Conservation (phyloP, 139 green algal species). For the Asterochloris sp. region DNA sequence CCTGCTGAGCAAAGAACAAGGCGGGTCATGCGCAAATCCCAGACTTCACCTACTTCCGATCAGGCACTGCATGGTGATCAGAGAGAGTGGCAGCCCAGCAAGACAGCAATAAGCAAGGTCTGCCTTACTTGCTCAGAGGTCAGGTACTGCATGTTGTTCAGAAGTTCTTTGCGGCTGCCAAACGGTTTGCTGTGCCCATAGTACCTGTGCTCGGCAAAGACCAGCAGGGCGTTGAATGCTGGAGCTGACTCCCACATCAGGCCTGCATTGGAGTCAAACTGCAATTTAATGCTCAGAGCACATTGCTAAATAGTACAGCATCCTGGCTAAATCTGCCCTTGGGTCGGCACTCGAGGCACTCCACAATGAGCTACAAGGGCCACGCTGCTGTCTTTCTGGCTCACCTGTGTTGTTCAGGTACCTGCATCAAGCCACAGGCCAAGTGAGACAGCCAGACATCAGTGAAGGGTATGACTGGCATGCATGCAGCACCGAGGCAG, state of each 20-base stretch:
- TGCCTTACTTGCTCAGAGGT: constrained; percentile 35
- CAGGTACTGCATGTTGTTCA: constrained; percentile 47
- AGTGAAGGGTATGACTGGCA: too few species aligned
- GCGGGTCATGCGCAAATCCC: too few species aligned
- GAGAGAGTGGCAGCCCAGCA: too few species aligned
- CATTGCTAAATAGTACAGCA: too few species aligned
- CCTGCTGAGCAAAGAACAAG: too few species aligned
- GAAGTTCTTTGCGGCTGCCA: constrained; percentile 14
- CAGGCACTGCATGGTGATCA: too few species aligned
- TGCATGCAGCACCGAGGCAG: background rate
- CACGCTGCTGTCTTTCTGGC: too few species aligned
- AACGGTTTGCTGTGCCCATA: constrained; percentile 28
- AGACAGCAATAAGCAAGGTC: background rate
- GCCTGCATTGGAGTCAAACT: constrained; percentile 38
- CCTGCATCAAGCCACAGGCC: constrained; percentile 18
- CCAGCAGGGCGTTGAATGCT: constrained; percentile 35
- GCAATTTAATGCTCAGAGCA: constrained; percentile 23
- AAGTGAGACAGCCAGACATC: background rate
- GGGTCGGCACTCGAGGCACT: too few species aligned
- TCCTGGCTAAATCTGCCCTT: too few species aligned
- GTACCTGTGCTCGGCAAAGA: constrained; percentile 54
- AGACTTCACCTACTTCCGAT: too few species aligned
- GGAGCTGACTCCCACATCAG: constrained; percentile 64
- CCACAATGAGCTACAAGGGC: too few species aligned
- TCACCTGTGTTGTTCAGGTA: constrained; percentile 56